phyloP scores from a whole-genome alignment of 2,329 filamentous ascomycete species.

The Ascochyta koolunga region DNA sequence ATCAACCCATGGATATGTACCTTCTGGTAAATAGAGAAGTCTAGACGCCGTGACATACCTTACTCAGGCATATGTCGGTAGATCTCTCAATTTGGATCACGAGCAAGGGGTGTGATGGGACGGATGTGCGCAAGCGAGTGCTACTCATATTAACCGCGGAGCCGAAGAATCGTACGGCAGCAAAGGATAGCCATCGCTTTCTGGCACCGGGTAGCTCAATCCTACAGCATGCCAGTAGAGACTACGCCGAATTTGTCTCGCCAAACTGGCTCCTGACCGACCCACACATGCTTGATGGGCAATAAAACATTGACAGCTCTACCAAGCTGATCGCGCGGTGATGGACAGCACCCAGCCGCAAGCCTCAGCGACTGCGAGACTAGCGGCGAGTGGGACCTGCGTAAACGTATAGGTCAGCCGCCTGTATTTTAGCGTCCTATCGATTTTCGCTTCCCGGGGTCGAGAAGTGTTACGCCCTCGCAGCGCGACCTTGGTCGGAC shows the following conservation, averaged over 20 bases:
- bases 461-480: neutral
- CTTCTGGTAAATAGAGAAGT: neutral
- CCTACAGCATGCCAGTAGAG: neutral
- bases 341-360: neutral
- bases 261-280: neutral
- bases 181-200: neutral
- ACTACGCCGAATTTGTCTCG: neutral
- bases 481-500: neutral
- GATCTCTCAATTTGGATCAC: neutral
- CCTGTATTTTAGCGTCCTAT: neutral
- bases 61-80: neutral
- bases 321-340: neutral
- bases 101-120: too few relatives aligned
- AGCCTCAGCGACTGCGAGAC: neutral
- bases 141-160: neutral
- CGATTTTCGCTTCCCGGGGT: neutral
- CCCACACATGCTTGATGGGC: neutral
- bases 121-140: neutral
- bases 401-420: neutral
- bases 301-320: neutral
- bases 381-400: neutral
- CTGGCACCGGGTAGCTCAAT: neutral
- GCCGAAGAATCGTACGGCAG: neutral
- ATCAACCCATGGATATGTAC: constrained; percentile 17
- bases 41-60: neutral